These are phyloP conservation scores for Lotmaria passim DNA, from an alignment of 208 protist genomes.

Conservation along the genomic window DNA sequence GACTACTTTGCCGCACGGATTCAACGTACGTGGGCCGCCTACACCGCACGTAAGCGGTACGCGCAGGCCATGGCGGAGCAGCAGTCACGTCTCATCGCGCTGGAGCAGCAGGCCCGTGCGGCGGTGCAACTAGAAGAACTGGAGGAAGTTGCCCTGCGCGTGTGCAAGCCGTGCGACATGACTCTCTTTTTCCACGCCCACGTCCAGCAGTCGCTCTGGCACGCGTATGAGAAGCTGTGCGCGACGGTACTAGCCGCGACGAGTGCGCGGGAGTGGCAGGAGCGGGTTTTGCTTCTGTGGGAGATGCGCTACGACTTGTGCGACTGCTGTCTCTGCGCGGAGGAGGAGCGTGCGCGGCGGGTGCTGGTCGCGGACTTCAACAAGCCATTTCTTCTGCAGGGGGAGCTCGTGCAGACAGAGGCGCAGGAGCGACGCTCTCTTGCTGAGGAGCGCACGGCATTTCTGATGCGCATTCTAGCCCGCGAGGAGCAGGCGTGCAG, in stretches of 20 bases:
- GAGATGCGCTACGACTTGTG: slow-evolving; percentile 55
- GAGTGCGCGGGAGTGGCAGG: slow-evolving; percentile 46
- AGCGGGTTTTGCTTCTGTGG: slow-evolving; percentile 58
- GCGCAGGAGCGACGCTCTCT: slow-evolving; percentile 26
- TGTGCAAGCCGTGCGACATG: slow-evolving; percentile 1
- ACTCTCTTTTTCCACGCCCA: slow-evolving; percentile 4
- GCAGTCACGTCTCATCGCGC: slow-evolving; percentile 12
- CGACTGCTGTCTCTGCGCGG: slow-evolving; percentile 31
- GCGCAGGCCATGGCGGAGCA: slow-evolving; percentile 8
- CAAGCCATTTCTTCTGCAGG: slow-evolving; percentile 22
- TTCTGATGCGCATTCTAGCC: slow-evolving; percentile 25
- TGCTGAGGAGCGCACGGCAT: slow-evolving; percentile 23
- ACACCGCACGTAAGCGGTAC: slow-evolving; percentile 1
- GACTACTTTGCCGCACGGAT: slow-evolving; percentile 29
- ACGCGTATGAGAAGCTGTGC: slow-evolving; percentile 7
- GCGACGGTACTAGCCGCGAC: slow-evolving; percentile 20
- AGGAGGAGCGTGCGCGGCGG: slow-evolving; percentile 26
- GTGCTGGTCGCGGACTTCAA: slow-evolving; percentile 15
- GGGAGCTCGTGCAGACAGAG: slow-evolving; percentile 29
- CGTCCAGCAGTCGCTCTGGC: slow-evolving; percentile 6
- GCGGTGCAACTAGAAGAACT: slow-evolving; percentile 22
- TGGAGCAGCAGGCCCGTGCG: slow-evolving; percentile 32
- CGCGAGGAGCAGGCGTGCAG: slow-evolving; percentile 20
- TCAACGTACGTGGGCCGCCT: slow-evolving; percentile 24
- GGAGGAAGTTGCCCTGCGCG: slow-evolving; percentile 30